Percentiles rank a stretch among this genome's conserved stretches.
Evolutionary conservation across 1,284 basidiomycete species (phyloP).

Genomic region (Ustilago esculenta): DNA sequence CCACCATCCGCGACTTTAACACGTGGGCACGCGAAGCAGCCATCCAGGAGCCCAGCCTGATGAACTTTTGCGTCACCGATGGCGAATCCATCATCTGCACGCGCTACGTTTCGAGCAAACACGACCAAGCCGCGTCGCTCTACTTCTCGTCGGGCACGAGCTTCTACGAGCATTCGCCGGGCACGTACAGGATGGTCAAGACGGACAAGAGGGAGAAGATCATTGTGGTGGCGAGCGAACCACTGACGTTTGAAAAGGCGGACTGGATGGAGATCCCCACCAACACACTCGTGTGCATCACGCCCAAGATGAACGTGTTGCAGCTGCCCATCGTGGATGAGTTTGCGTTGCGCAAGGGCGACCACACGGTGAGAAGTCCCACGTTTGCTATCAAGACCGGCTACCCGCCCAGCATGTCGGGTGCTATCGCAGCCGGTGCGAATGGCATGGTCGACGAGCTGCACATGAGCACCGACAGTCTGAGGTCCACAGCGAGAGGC

Average conservation of each 20-base stretch:
- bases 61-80: slow-evolving; percentile 97
- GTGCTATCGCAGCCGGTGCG: slow-evolving; percentile 12
- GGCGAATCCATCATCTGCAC: slow-evolving; percentile 92
- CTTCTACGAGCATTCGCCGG: slow-evolving; percentile 80
- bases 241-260: slow-evolving; percentile 76
- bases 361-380: slow-evolving; percentile 24
- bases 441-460: not conserved
- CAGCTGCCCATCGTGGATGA: slow-evolving; percentile 93
- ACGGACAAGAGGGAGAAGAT: slow-evolving; percentile 89
- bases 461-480: not conserved
- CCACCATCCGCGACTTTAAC: slow-evolving; percentile 60
- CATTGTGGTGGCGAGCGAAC: slow-evolving; percentile 76
- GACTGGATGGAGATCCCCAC: slow-evolving; percentile 96
- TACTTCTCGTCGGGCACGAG: slow-evolving; percentile 92
- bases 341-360: slow-evolving; percentile 66
- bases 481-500: slow-evolving; percentile 3
- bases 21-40: slow-evolving; percentile 53
- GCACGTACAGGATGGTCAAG: slow-evolving; percentile 73
- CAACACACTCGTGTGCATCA: slow-evolving; percentile 80
- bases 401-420: slow-evolving; percentile 43
- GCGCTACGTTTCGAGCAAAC: slow-evolving; percentile 89
- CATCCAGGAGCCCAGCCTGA: slow-evolving; percentile 75
- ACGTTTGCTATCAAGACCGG: slow-evolving; percentile 50
- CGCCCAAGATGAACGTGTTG: slow-evolving; percentile 79
- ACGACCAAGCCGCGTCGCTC: slow-evolving; percentile 90